phyloP scores from a whole-genome alignment of 768 basidiomycete genomes.

The Kwoniella heveanensis region DNA sequence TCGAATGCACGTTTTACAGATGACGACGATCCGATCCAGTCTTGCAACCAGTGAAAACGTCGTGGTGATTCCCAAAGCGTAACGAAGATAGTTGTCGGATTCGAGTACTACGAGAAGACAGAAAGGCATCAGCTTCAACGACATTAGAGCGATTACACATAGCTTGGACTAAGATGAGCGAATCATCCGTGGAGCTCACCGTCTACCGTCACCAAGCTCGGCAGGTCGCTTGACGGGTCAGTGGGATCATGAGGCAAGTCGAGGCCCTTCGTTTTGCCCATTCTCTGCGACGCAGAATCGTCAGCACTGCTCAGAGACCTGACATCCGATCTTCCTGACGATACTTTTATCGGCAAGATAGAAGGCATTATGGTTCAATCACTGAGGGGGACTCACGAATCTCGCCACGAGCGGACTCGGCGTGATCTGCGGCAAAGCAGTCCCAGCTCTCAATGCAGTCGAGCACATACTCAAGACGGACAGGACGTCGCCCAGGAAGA shows the following conservation, averaged over 20 bases:
- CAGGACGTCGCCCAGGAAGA: constrained; percentile 81
- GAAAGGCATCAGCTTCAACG: constrained; percentile 14
- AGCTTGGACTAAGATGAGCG: too few species aligned
- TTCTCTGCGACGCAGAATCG: constrained; percentile 1
- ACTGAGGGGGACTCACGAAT: constrained; percentile 30
- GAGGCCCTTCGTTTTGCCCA: constrained; percentile 62
- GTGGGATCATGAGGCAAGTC: constrained; percentile 69
- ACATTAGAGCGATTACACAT: background rate
- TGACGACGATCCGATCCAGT: constrained; percentile 75
- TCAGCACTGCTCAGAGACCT: constrained; percentile 58
- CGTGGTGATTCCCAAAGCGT: constrained; percentile 54
- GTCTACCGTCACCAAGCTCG: constrained; percentile 69
- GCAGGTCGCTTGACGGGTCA: constrained; percentile 75
- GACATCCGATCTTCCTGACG: too few species aligned
- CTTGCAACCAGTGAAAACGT: constrained; percentile 63
- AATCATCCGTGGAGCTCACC: too few species aligned
- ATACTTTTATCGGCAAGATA: too few species aligned
- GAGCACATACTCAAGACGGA: constrained; percentile 86
- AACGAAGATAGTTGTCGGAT: constrained; percentile 74
- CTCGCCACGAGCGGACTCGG: constrained; percentile 65
- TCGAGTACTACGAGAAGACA: constrained; percentile 60
- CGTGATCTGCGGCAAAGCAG: constrained; percentile 80
- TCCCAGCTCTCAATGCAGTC: constrained; percentile 70
- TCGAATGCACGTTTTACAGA: constrained; percentile 66
- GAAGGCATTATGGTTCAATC: too few species aligned